A percentile compares a stretch with the other conserved stretches of the same genome.
Evolutionary conservation across 176 grass and related monocot genomes (phyloP).

Genomic region (Oryza meyeriana): DNA sequence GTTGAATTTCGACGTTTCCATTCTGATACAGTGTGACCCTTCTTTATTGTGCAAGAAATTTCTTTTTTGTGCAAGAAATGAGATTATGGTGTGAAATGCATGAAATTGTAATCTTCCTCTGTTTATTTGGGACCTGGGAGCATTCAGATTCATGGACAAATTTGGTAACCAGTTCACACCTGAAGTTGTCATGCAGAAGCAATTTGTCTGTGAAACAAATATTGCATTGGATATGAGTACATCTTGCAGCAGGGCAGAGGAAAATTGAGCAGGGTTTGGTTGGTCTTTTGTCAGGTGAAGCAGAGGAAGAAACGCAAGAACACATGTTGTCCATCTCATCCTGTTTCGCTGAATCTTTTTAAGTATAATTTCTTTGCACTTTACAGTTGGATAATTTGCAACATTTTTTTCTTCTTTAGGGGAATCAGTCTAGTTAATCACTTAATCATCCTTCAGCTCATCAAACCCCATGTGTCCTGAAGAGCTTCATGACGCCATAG

Average conservation of each 20-base stretch:
- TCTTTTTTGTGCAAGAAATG: background rate
- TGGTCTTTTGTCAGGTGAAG: no score
- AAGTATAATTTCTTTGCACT: background rate
- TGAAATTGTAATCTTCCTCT: background rate
- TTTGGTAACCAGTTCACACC: no score
- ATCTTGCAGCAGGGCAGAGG: no score
- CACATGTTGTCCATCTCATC: no score
- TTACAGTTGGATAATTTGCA: background rate
- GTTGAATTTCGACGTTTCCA: background rate
- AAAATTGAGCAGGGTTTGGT: no score
- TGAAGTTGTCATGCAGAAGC: no score
- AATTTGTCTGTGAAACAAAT: no score
- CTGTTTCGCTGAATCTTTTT: no score
- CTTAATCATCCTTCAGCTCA: background rate
- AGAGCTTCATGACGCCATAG: conserved; percentile 63
- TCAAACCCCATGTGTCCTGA: conserved; percentile 33
- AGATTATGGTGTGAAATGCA: background rate
- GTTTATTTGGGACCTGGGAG: background rate
- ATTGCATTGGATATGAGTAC: no score
- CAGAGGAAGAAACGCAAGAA: no score
- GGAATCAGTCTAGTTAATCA: background rate
- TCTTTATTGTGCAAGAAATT: no score
- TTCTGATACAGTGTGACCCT: background rate
- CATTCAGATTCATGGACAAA: background rate
- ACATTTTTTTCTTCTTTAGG: no score